A percentile compares a stretch with the other conserved stretches of the same genome.
Evolutionary conservation across 1,284 basidiomycete species (phyloP).

Genomic region (Heterobasidion annosum): DNA sequence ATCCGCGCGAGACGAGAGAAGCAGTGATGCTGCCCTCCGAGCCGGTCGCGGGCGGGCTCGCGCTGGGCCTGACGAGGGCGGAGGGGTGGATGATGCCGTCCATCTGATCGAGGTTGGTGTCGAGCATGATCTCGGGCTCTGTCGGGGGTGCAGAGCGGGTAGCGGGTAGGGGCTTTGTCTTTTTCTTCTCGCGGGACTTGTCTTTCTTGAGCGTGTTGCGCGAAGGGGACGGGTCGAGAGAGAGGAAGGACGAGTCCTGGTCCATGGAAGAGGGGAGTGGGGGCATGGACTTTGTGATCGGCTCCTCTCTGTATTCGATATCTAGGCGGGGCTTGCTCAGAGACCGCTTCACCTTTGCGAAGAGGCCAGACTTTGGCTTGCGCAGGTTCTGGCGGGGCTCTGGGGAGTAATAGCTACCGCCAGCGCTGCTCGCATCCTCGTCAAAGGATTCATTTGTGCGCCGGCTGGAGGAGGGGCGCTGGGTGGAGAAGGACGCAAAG

Average conservation of each 20-base stretch:
- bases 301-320: slow-evolving; percentile 8
- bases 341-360: slow-evolving; percentile 22
- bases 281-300: slow-evolving; percentile 14
- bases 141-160: slow-evolving; percentile 11
- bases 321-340: slow-evolving; percentile 21
- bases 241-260: slow-evolving; percentile 19
- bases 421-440: slow-evolving; percentile 9
- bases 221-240: slow-evolving; percentile 20
- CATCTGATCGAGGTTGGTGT: slow-evolving; percentile 76
- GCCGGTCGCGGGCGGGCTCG: slow-evolving; percentile 27
- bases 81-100: slow-evolving; percentile 70
- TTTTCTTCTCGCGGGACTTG: slow-evolving; percentile 16
- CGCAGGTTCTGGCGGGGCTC: slow-evolving; percentile 16
- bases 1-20: slow-evolving; percentile 6
- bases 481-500: slow-evolving; percentile 8
- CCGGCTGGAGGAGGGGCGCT: slow-evolving; percentile 4
- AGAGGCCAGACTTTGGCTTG: slow-evolving; percentile 26
- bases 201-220: slow-evolving; percentile 17
- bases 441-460: slow-evolving; percentile 9
- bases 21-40: slow-evolving; percentile 15
- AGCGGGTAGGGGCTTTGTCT: slow-evolving; percentile 9
- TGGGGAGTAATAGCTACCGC: slow-evolving; percentile 13
- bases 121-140: slow-evolving; percentile 39
- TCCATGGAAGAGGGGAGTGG: slow-evolving; percentile 18
- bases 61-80: slow-evolving; percentile 11